Evolutionary conservation across 73 alveolate genomes (phyloP), one percentile per base, ranked within the genome.

Genomic region (Tetrahymena elliotti): DNA sequence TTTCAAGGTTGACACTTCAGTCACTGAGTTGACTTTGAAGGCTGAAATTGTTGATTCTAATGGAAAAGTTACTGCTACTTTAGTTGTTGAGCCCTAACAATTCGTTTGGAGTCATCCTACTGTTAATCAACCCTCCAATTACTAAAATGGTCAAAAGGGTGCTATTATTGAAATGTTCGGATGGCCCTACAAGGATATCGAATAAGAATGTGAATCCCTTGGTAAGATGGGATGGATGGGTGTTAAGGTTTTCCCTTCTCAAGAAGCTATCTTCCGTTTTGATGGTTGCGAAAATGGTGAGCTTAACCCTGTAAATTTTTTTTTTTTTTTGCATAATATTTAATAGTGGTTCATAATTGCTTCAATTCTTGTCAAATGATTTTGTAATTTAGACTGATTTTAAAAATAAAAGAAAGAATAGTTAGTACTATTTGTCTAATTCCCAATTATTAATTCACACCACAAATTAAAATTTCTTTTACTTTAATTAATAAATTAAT

Each of bases 121-220:
- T 35, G 96, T 98, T 15, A 94, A 97, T 38, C 98, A 97, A 95
- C 54, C 97, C 35, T 83, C 97, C 22, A 53, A 92, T 18, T 98
- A 97, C 96, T 95, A 97, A 92, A 94, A 95, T 93, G 99, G 99
- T 15, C 97, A 98, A 93, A 98, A 98, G 95, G 99, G 99, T 27
- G 99, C 99, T 31, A 97, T 98, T 24, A 99, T 98, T 41, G 99
- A 98, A 97, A 93, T 98, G 52, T 98, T 98, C 94, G 99, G 99
- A 31, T 98, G 99, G 99, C 99, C 99, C 33, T 98, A 98, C 93
- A 99, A 97, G 68, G 99, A 98, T 92, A 95, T 98, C 34, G 98
- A 97, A 92, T 93, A 95, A 52, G 99, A 98, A 96, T 98, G 99
- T 93, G 98, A 96, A 54, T 96, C 95, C 94, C 94, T 98, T 33